Percentiles rank a stretch among this genome's conserved stretches.
Conservation (phyloP, 2,329 filamentous ascomycete species). For the Hypoxylon sp. region DNA sequence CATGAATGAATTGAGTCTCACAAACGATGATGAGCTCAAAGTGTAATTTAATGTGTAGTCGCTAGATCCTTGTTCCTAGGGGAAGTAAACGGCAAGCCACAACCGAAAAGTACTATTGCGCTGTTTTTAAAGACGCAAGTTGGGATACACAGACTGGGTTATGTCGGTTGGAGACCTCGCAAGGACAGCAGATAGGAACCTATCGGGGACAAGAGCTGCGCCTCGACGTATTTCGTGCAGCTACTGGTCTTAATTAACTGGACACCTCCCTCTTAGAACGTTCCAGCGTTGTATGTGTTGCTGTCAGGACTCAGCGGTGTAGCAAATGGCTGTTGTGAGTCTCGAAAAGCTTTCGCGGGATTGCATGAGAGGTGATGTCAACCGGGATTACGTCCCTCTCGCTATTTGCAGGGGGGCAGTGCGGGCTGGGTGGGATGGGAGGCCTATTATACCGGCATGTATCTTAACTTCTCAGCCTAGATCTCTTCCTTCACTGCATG, state of each 20-base stretch:
- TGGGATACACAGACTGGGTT: constrained; percentile 20
- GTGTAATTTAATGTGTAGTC: constrained; percentile 3
- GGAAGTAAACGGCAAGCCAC: constrained; percentile 24
- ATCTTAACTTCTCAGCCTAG: constrained; percentile 8
- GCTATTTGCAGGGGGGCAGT: constrained; percentile 36
- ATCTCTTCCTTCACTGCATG: not conserved
- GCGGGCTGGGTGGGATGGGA: constrained; percentile 34
- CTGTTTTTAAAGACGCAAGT: constrained; percentile 36
- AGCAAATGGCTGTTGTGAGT: constrained; percentile 42
- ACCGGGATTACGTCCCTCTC: constrained; percentile 28
- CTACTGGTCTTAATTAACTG: constrained; percentile 11
- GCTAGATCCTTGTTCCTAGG: constrained; percentile 26
- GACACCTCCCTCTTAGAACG: constrained; percentile 17
- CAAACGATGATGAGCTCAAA: constrained; percentile 1
- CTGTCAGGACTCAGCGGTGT: constrained; percentile 38
- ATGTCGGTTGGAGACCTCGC: constrained; percentile 34
- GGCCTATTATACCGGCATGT: constrained; percentile 22
- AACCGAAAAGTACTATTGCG: constrained; percentile 23
- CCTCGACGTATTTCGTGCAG: constrained; percentile 44
- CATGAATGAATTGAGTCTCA: constrained; percentile 11
- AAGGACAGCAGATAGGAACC: constrained; percentile 18
- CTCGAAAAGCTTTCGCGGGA: constrained; percentile 29
- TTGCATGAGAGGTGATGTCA: constrained; percentile 46
- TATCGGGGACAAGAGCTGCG: constrained; percentile 37
- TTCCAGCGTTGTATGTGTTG: constrained; percentile 23